Percentiles rank a stretch among this genome's conserved stretches.
phyloP scores from a whole-genome alignment of 2,329 filamentous ascomycete genomes.

The Alternaria sp. region DNA sequence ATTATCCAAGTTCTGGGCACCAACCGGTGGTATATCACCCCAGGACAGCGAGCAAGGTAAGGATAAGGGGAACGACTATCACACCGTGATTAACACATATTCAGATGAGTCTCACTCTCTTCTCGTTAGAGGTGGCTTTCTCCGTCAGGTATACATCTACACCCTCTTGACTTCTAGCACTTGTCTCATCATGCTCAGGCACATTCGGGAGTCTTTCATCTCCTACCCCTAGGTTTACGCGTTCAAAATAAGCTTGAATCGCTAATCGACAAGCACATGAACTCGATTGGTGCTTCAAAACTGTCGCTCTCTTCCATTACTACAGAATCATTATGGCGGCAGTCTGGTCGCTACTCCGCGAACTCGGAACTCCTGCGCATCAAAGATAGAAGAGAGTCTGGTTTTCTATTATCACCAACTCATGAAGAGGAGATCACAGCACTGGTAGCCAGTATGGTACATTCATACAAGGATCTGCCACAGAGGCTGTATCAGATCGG shows the following conservation, averaged over 20 bases:
- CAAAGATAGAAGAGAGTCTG: conserved; percentile 75
- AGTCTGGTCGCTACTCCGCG: conserved; percentile 78
- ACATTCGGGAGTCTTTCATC: conserved; percentile 89
- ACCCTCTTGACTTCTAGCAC: background rate
- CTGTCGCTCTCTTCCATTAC: conserved; percentile 84
- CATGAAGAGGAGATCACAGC: conserved; percentile 96
- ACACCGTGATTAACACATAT: conserved; percentile 1
- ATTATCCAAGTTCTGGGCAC: conserved; percentile 79
- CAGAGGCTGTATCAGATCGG: conserved; percentile 90
- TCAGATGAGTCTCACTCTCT: conserved; percentile 52
- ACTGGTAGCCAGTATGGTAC: conserved; percentile 73
- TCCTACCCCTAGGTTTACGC: conserved; percentile 83
- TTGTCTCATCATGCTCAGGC: conserved; percentile 59
- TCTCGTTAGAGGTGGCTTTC: conserved; percentile 54
- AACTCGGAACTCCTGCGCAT: conserved; percentile 86
- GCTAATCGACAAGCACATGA: conserved; percentile 90
- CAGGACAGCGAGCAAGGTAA: conserved; percentile 56
- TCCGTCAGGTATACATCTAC: conserved; percentile 48
- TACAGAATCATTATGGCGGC: conserved; percentile 81
- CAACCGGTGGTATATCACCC: conserved; percentile 71
- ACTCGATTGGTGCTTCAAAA: conserved; percentile 77
- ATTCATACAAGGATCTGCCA: conserved; percentile 86
- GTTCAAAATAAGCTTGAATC: conserved; percentile 88
- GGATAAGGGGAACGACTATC: background rate
- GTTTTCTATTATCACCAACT: conserved; percentile 84